Percentiles rank a stretch among this genome's conserved stretches.
Conservation (phyloP, 2,329 filamentous ascomycete species). For the Scleromitrula shiraiana region DNA sequence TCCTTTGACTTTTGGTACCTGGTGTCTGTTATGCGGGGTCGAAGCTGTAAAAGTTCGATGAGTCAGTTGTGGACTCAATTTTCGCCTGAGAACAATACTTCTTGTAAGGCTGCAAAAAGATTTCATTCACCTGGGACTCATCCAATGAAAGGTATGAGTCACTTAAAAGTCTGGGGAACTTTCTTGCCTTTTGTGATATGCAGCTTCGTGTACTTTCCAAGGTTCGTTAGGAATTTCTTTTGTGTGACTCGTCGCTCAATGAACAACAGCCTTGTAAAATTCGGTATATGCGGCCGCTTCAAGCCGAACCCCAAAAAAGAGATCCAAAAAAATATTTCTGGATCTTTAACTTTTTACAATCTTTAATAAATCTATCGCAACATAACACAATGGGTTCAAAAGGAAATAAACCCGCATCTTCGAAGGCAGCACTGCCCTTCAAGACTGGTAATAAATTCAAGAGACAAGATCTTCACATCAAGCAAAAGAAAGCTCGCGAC, state of each 20-base stretch:
- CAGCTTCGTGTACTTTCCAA: not conserved
- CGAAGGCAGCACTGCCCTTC: slow-evolving; percentile 40
- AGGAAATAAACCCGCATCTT: slow-evolving; percentile 34
- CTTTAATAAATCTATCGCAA: slow-evolving; percentile 12
- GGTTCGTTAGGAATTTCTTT: slow-evolving; percentile 7
- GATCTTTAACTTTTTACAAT: slow-evolving; percentile 9
- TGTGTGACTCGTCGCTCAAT: slow-evolving; percentile 4
- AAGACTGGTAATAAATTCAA: slow-evolving; percentile 70
- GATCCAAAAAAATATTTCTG: slow-evolving; percentile 7
- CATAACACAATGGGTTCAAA: slow-evolving; percentile 40
- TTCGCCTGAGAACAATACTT: slow-evolving; percentile 21
- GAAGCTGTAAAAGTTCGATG: slow-evolving; percentile 35
- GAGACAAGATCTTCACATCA: slow-evolving; percentile 69
- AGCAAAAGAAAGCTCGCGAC: slow-evolving; percentile 70
- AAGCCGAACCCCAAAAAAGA: not conserved
- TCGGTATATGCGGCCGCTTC: slow-evolving; percentile 6
- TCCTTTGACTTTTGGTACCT: slow-evolving; percentile 14
- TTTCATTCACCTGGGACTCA: slow-evolving; percentile 32
- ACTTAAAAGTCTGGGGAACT: slow-evolving; percentile 8
- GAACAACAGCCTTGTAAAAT: not conserved
- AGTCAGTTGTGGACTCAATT: slow-evolving; percentile 13
- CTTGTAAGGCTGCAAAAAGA: slow-evolving; percentile 32
- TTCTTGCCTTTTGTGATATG: slow-evolving; percentile 2
- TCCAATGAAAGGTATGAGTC: slow-evolving; percentile 23
- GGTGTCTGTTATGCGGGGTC: slow-evolving; percentile 29